Percentiles rank a stretch among this genome's conserved stretches.
Evolutionary conservation across 352 stramenopile genomes (phyloP).

Genomic region (Pythium sukuiense): DNA sequence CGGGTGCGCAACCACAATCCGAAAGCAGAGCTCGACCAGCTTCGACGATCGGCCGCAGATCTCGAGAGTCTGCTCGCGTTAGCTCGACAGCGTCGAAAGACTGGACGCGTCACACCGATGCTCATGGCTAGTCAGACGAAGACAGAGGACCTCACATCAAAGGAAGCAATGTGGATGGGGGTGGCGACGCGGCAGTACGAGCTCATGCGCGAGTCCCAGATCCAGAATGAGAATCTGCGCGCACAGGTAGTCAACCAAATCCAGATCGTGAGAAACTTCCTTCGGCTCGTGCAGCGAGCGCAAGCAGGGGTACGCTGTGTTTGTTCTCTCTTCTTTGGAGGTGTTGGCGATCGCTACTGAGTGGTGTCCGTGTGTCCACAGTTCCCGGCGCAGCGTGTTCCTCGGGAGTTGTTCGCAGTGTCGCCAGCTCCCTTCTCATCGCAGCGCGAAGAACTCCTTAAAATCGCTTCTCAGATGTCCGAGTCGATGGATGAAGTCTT

Average conservation of each 20-base stretch:
- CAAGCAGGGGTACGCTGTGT: neutral
- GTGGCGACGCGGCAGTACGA: conserved; percentile 15
- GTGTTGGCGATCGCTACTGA: too few species aligned
- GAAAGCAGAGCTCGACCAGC: conserved; percentile 2
- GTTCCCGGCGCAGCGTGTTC: neutral
- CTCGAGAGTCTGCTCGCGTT: conserved; percentile 11
- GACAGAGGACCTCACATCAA: neutral
- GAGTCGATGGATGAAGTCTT: neutral
- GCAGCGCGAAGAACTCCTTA: conserved; percentile 1
- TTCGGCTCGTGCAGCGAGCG: conserved; percentile 2
- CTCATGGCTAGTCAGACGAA: neutral
- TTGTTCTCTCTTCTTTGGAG: neutral
- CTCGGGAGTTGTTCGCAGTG: neutral
- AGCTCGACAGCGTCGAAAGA: neutral
- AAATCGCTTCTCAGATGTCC: neutral
- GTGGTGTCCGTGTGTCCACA: neutral
- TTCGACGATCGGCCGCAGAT: neutral
- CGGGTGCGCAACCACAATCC: conserved; percentile 7
- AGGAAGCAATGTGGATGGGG: neutral
- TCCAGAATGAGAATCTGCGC: conserved; percentile 12
- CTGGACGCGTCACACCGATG: neutral
- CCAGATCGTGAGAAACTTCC: neutral
- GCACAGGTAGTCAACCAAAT: conserved; percentile 6
- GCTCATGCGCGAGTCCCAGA: conserved; percentile 5
- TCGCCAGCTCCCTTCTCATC: neutral